Evolutionary conservation across 208 protist genomes (phyloP).

Genomic region (Crithidia sp.): DNA sequence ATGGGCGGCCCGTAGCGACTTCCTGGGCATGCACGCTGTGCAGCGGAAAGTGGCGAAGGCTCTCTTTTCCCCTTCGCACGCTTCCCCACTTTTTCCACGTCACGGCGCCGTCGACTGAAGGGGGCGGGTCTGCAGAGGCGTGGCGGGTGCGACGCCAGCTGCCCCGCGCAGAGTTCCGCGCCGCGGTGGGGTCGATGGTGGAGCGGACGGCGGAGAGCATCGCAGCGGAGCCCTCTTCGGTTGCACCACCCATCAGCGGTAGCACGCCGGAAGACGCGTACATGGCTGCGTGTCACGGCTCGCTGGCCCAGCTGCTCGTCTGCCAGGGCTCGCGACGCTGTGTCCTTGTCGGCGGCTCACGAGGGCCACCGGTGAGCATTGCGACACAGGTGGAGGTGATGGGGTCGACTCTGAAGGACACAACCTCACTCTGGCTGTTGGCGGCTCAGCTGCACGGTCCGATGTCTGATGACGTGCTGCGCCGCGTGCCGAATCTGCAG

Average conservation of each 20-base stretch:
- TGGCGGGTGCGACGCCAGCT: slow-evolving; percentile 3
- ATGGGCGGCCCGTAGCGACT: slow-evolving; percentile 44
- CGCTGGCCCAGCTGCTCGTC: slow-evolving; percentile 43
- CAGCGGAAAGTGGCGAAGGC: slow-evolving; percentile 42
- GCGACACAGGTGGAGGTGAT: slow-evolving; percentile 48
- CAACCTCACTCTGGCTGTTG: slow-evolving; percentile 51
- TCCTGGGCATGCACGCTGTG: slow-evolving; percentile 54
- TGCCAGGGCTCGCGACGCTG: slow-evolving; percentile 8
- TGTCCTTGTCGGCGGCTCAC: slow-evolving; percentile 51
- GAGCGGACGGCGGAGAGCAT: slow-evolving; percentile 13
- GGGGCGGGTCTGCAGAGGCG: background rate
- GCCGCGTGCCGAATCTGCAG: slow-evolving; percentile 6
- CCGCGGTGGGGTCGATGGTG: slow-evolving; percentile 22
- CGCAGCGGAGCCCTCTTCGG: background rate
- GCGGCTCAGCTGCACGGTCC: slow-evolving; percentile 22
- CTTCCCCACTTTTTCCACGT: slow-evolving; percentile 27
- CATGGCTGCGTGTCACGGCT: slow-evolving; percentile 63
- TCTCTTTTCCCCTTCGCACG: slow-evolving; percentile 52
- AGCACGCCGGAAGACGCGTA: slow-evolving; percentile 16
- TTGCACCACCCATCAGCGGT: background rate
- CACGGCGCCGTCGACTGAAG: slow-evolving; percentile 4
- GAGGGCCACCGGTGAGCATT: slow-evolving; percentile 51
- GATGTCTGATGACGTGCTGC: slow-evolving; percentile 6
- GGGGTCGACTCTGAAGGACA: slow-evolving; percentile 43
- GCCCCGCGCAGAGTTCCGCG: slow-evolving; percentile 28